A percentile compares a stretch with the other conserved stretches of the same genome.
Conservation (phyloP, 441 rosid species). For the Omphalea diandra region DNA sequence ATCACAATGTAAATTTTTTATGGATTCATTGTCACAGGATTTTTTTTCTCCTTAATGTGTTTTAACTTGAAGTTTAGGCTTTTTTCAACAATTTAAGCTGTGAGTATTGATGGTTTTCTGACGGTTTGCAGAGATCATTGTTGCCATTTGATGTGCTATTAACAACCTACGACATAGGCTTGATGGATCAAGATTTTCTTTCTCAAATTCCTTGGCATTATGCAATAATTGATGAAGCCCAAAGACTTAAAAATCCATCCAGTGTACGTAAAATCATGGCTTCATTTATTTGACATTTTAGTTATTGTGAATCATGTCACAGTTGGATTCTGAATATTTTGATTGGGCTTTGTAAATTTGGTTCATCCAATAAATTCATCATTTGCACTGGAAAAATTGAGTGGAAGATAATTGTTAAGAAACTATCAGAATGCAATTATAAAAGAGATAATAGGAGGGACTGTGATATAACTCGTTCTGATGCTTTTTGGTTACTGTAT, state of each 20-base stretch:
- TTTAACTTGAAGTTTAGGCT: background rate
- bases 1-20: background rate
- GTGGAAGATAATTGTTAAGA: background rate
- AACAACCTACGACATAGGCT: slow-evolving; percentile 77
- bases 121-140: slow-evolving; percentile 42
- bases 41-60: background rate
- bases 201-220: slow-evolving; percentile 82
- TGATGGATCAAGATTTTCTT: slow-evolving; percentile 81
- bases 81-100: background rate
- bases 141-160: slow-evolving; percentile 73
- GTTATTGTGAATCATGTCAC: background rate
- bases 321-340: background rate
- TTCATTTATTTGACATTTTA: too few species aligned
- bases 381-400: slow-evolving; percentile 2
- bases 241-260: slow-evolving; percentile 87
- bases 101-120: slow-evolving; percentile 4
- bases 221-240: slow-evolving; percentile 86
- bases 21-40: background rate
- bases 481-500: background rate
- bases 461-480: background rate
- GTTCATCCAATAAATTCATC: background rate
- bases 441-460: background rate
- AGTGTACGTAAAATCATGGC: slow-evolving; percentile 67
- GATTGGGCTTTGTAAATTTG: background rate
- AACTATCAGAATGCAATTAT: background rate